These are phyloP conservation scores for Colletotrichum limetticola DNA, from an alignment of 2,329 filamentous ascomycete genomes.

Conservation along the genomic window DNA sequence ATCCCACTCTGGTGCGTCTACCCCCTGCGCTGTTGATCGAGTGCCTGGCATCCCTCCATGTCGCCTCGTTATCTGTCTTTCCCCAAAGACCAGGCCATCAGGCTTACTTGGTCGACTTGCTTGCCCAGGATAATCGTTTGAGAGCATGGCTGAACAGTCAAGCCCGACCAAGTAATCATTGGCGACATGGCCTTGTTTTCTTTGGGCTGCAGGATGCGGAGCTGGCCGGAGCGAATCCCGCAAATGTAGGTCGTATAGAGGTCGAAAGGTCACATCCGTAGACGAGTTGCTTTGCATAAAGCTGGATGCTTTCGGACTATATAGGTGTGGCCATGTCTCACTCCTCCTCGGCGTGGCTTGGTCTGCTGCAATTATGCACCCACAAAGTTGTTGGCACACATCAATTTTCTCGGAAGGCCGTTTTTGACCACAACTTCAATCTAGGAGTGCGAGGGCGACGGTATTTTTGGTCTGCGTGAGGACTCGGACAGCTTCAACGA, in stretches of 20 bases:
- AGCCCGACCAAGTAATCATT: neutral
- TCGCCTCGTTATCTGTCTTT: slow-evolving; percentile 3
- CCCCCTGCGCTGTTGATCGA: slow-evolving; percentile 1
- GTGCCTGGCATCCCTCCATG: slow-evolving; percentile 14
- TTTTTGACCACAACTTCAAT: neutral
- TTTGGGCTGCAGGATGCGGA: neutral
- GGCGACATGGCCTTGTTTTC: neutral
- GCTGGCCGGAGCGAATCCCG: slow-evolving; percentile 3
- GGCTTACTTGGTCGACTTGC: neutral
- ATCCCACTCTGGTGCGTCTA: slow-evolving; percentile 20
- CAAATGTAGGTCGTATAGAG: neutral
- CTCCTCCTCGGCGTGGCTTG: neutral
- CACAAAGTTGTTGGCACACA: neutral
- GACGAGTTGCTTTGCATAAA: slow-evolving; percentile 12
- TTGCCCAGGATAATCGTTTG: neutral
- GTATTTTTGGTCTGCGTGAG: neutral
- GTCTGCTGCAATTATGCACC: neutral
- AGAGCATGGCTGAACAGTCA: neutral
- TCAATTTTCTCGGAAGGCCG: neutral
- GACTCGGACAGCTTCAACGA: neutral
- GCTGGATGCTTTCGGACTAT: slow-evolving; percentile 23
- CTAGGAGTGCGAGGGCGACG: neutral
- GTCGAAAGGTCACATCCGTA: neutral
- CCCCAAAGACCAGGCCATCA: neutral
- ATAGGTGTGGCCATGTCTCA: slow-evolving; percentile 23